Evolutionary conservation across 2,329 filamentous ascomycete genomes (phyloP), one percentile per base, ranked within the genome.

Genomic region (Calonectria montana): DNA sequence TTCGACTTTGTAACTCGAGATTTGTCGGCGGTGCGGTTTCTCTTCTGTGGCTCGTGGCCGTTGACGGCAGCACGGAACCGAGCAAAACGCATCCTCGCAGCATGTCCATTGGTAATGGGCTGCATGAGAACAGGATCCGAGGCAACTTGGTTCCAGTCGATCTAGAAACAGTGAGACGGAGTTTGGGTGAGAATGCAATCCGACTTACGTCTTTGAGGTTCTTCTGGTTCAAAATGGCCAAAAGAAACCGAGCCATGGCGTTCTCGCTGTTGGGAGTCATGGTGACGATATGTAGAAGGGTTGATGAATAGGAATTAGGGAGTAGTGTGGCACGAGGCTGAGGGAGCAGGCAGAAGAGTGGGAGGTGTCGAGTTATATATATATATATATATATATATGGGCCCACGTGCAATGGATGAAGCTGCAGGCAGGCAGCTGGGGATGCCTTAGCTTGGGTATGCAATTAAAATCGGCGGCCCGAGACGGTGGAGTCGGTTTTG

Each of bases 191-290:
- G 16, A 41, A 41, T 27, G n/a, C 66, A 23, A 41, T 35, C 43
- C 4, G 25, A 72, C 89, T 86, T 81, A 91, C 89, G 82, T 91
- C 88, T 78, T 90, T 91, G 65, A 91, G 86, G 70, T 86, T 88
- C 82, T 90, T 91, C 82, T 91, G 89, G 80, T 87, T 86, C 70
- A 91, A 77, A 71, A 91, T 91, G 43, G 89, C 89, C 76, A 90
- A 90, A 71, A 91, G 86, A 69, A 91, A 89, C 66, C 89, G 85
- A 71, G 88, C 87, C 85, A 89, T 90, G 67, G 86, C 84, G 79
- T 87, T 90, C 79, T 91, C 89, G 75, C 87, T 86, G 81, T 87
- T 89, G 79, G 86, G 83, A 74, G 88, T 84, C 88, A 90, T 90
- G 81, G 71, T 83, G 80, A 75, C 73, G 59, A 41, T 48, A 23